Base-by-base conservation (phyloP, 805 yeast genomes). In the Blastobotrys peoriensis region DNA sequence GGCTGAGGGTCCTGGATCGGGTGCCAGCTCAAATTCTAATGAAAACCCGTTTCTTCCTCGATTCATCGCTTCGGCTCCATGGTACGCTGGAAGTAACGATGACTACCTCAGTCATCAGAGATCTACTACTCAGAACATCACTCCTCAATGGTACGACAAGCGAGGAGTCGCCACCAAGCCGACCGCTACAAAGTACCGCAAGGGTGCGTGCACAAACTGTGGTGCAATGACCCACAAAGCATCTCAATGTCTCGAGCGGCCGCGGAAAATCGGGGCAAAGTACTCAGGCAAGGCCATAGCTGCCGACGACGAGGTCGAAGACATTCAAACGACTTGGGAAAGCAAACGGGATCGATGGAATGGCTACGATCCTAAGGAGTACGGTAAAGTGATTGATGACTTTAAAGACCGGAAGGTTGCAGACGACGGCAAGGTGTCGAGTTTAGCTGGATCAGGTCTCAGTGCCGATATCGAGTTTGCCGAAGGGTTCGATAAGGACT, bases 281-380 rank as follows among this genome's bases (percentile, higher is more conserved):
- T 70, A 56, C 58, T 56, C 57, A 30, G 53, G 62, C 33, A 40
- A 59, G 54, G 53, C 57, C 57, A 47, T 61, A 15, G 47, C 50
- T 34, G 57, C 59, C 1, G 62, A 57, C 9, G 64, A 59, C 3
- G 44, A 49, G 9, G 45, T 59, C 3, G 54, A 56, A 30, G 51
- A 51, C 4, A 53, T 56, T 9, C 56, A 50, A 10, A 50, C 57
- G 21, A 74, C 72, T 38, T 86, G 79, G 73, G 94, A 84, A 55
- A 74, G 80, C 8, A 82, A 81, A 50, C 65, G 88, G 47, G 95
- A 86, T 62, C 69, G 86, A 47, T 86, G 93, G 95, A 83, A 75
- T 57, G 95, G 95, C 0, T 84, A 78, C 58, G 79, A 82, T 38
- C 70, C 76, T 1, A 66, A 69, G 8, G 86, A 83, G 43, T 85